These are phyloP conservation scores for Chlamydomonas eustigma DNA, from an alignment of 139 green algal species.

Conservation along the genomic window DNA sequence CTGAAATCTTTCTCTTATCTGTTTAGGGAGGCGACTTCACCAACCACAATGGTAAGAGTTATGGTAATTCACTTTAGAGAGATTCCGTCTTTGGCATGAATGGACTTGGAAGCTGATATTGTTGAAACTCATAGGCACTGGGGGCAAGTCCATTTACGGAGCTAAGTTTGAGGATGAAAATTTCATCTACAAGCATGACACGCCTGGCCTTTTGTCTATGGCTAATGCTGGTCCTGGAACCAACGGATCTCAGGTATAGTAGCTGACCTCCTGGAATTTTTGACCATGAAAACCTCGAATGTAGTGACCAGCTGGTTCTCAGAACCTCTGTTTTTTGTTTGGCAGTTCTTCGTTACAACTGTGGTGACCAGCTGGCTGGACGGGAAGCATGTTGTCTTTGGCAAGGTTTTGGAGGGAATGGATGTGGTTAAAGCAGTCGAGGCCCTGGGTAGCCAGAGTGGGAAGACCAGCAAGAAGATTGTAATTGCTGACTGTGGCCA, in stretches of 20 bases:
- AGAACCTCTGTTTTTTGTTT: too few relatives aligned
- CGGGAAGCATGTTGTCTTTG: conserved; percentile 87
- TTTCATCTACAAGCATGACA: conserved; percentile 60
- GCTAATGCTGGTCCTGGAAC: conserved; percentile 77
- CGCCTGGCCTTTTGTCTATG: conserved; percentile 63
- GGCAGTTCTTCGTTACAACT: conserved; percentile 94
- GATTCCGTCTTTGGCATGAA: too few relatives aligned
- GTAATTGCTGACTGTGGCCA: conserved; percentile 64
- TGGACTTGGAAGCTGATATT: too few relatives aligned
- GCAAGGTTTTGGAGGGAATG: conserved; percentile 92
- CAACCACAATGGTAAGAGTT: conserved; percentile 44
- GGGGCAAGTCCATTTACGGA: conserved; percentile 85
- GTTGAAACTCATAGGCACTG: too few relatives aligned
- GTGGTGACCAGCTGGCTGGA: conserved; percentile 72
- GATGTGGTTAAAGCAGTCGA: conserved; percentile 79
- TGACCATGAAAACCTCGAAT: too few relatives aligned
- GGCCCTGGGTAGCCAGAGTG: conserved; percentile 48
- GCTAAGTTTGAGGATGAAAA: conserved; percentile 76
- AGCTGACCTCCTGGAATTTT: too few relatives aligned
- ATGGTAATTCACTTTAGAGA: neutral
- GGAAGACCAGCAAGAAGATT: conserved; percentile 52
- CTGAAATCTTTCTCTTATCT: conserved; percentile 30
- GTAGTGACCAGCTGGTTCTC: too few relatives aligned
- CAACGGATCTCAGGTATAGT: conserved; percentile 58
- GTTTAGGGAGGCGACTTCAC: conserved; percentile 64